Conservation (phyloP, 2,329 filamentous ascomycete species). For the Verticillium longisporum region DNA sequence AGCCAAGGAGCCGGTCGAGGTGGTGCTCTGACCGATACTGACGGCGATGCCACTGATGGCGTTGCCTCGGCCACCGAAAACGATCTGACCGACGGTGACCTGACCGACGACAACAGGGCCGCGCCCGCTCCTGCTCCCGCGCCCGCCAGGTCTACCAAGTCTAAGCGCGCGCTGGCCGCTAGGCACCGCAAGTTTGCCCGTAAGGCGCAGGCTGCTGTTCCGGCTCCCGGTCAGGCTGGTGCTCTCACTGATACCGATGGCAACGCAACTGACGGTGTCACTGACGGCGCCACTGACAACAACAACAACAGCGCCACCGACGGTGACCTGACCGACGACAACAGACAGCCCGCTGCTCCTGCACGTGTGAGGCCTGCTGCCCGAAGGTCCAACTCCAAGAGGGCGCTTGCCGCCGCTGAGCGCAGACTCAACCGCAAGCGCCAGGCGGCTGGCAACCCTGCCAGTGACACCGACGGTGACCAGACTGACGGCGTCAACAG, state of each 20-base stretch:
- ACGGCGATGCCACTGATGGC: not conserved
- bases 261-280: not conserved
- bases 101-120: not conserved
- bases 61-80: not conserved
- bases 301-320: not conserved
- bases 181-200: not conserved
- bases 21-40: not conserved
- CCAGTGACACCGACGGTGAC: too few relatives aligned
- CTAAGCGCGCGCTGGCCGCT: not conserved
- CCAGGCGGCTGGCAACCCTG: not conserved
- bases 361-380: too few relatives aligned
- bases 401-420: too few relatives aligned
- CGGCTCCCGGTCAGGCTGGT: slow-evolving; percentile 11
- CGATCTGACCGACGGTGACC: not conserved
- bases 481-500: too few relatives aligned
- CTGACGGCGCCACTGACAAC: not conserved
- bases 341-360: not conserved
- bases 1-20: slow-evolving; percentile 8
- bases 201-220: not conserved
- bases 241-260: slow-evolving; percentile 11
- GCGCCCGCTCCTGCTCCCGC: not conserved
- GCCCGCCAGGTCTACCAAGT: not conserved
- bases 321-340: not conserved
- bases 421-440: not conserved
- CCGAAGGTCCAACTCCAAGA: too few relatives aligned